These are phyloP conservation scores for Alternaria alternata DNA, from an alignment of 2,329 filamentous ascomycete genomes.

Conservation along the genomic window DNA sequence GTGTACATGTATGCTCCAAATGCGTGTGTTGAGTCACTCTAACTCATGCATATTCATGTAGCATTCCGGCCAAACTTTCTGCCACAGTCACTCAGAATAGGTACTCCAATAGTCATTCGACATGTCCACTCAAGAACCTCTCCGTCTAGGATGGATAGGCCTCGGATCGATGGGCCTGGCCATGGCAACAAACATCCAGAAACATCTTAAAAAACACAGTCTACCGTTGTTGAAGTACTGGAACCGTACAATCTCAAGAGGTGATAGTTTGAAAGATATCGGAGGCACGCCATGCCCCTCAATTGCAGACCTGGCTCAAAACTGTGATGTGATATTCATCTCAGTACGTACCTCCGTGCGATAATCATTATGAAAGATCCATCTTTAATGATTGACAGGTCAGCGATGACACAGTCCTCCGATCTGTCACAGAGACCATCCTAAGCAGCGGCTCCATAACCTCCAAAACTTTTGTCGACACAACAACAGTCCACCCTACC, in stretches of 20 bases:
- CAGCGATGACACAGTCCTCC: slow-evolving; percentile 55
- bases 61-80: not conserved
- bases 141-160: slow-evolving; percentile 45
- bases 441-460: slow-evolving; percentile 25
- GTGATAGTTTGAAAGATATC: slow-evolving; percentile 43
- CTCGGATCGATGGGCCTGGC: slow-evolving; percentile 61
- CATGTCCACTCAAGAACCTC: slow-evolving; percentile 13
- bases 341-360: slow-evolving; percentile 42
- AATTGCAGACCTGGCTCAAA: slow-evolving; percentile 27
- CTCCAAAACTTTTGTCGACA: slow-evolving; percentile 59
- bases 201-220: slow-evolving; percentile 41
- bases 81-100: not conserved
- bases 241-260: slow-evolving; percentile 60
- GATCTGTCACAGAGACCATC: slow-evolving; percentile 42
- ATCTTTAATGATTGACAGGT: slow-evolving; percentile 20
- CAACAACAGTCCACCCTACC: slow-evolving; percentile 60
- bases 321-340: slow-evolving; percentile 40
- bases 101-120: not conserved
- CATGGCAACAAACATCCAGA: slow-evolving; percentile 62
- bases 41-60: not conserved
- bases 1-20: too few species aligned
- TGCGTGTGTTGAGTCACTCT: not conserved
- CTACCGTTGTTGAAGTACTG: slow-evolving; percentile 50
- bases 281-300: slow-evolving; percentile 28
- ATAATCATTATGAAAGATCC: slow-evolving; percentile 26